A percentile compares a stretch with the other conserved stretches of the same genome.
Evolutionary conservation across 2,329 filamentous ascomycete genomes (phyloP).

Genomic region (Aspergillus arachidicola): DNA sequence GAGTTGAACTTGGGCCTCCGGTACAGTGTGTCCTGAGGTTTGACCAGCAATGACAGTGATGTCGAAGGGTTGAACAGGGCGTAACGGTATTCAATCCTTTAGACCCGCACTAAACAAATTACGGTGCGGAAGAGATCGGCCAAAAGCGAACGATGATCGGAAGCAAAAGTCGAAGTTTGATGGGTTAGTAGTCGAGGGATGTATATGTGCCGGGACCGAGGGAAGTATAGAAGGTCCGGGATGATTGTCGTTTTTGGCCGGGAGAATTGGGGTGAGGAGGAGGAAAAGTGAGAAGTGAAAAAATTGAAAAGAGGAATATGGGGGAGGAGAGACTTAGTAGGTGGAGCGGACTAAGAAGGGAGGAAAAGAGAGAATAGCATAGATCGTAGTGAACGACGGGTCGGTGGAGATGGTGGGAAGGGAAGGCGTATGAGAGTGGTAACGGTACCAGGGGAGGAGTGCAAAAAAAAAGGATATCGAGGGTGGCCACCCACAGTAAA

Average conservation of each 20-base stretch:
- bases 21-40: neutral
- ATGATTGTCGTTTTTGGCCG: slow-evolving; percentile 25
- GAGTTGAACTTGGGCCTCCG: slow-evolving; percentile 6
- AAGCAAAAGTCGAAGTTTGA: slow-evolving; percentile 9
- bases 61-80: neutral
- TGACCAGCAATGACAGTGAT: neutral
- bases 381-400: slow-evolving; percentile 24
- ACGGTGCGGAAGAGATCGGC: slow-evolving; percentile 15
- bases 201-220: slow-evolving; percentile 16
- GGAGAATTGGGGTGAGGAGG: slow-evolving; percentile 28
- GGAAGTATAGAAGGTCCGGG: slow-evolving; percentile 19
- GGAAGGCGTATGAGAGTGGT: slow-evolving; percentile 23
- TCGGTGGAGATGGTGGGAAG: slow-evolving; percentile 23
- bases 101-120: neutral
- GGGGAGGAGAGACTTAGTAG: slow-evolving; percentile 25
- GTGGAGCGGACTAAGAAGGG: slow-evolving; percentile 26
- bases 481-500: slow-evolving; percentile 25
- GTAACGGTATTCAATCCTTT: slow-evolving; percentile 11
- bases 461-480: slow-evolving; percentile 19
- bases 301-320: slow-evolving; percentile 26
- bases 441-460: slow-evolving; percentile 26
- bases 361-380: slow-evolving; percentile 22
- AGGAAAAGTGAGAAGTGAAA: slow-evolving; percentile 22
- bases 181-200: slow-evolving; percentile 12
- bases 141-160: slow-evolving; percentile 23